Conservation (phyloP, 257 asterid species). For the Nicotiana tomentosiformis region DNA sequence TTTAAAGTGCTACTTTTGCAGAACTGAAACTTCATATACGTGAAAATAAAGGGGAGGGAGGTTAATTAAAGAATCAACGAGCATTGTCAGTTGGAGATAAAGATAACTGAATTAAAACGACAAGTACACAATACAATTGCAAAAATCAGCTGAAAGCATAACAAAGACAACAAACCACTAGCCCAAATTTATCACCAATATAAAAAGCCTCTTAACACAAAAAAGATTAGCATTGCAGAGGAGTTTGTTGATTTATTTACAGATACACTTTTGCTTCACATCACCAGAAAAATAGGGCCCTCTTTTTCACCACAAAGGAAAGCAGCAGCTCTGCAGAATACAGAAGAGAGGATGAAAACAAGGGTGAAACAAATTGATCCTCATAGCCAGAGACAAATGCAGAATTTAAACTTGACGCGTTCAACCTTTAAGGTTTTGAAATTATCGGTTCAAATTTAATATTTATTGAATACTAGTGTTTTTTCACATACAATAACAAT, state of each 20-base stretch:
- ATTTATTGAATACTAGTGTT: no score
- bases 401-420: no score
- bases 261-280: not conserved
- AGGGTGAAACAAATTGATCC: not conserved
- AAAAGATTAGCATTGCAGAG: not conserved
- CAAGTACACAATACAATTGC: not conserved
- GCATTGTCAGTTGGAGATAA: not conserved
- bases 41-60: not conserved
- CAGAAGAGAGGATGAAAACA: not conserved
- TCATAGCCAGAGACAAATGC: not conserved
- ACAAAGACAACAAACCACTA: not conserved
- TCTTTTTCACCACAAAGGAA: constrained; percentile 14
- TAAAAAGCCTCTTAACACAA: not conserved
- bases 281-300: not conserved
- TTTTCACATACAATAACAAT: no score
- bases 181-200: not conserved
- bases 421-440: no score
- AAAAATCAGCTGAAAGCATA: not conserved
- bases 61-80: not conserved
- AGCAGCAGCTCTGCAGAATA: constrained; percentile 22
- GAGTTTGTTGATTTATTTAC: constrained; percentile 16
- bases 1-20: no score
- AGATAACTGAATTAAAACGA: not conserved
- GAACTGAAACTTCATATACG: no score
- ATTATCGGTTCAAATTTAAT: no score